Conservation (phyloP, 2,329 filamentous ascomycete species). For the Penicillium sclerotiorum region DNA sequence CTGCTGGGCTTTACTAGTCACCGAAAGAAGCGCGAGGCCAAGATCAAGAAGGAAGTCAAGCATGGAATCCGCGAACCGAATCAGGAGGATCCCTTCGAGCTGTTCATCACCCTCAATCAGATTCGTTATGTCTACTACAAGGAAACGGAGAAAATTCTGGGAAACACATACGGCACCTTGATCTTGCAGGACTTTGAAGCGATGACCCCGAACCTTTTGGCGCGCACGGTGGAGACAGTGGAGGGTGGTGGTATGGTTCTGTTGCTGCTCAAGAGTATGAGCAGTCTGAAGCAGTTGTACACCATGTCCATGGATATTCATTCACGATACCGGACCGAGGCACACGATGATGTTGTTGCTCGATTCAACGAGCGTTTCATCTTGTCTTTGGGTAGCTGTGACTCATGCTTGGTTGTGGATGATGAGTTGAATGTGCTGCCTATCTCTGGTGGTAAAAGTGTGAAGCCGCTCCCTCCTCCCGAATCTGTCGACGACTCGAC, state of each 20-base stretch:
- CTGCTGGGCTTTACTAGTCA: conserved; percentile 93
- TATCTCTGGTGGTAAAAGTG: conserved; percentile 91
- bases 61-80: conserved; percentile 90
- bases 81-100: conserved; percentile 90
- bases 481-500: conserved; percentile 74
- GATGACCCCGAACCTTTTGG: conserved; percentile 93
- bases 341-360: conserved; percentile 90
- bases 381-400: conserved; percentile 90
- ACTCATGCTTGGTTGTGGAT: conserved; percentile 92
- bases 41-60: conserved; percentile 98
- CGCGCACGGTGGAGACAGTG: conserved; percentile 93
- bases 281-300: conserved; percentile 93
- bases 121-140: conserved; percentile 99
- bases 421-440: conserved; percentile 97
- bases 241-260: conserved; percentile 93
- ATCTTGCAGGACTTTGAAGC: conserved; percentile 98
- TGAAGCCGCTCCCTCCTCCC: conserved; percentile 76
- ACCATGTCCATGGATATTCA: conserved; percentile 98
- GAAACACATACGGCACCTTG: conserved; percentile 98
- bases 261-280: conserved; percentile 92
- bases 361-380: conserved; percentile 98
- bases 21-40: conserved; percentile 95
- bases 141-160: conserved; percentile 97
- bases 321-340: conserved; percentile 92
- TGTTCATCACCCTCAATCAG: conserved; percentile 94